Evolutionary conservation across 495 filamentous ascomycete genomes (phyloP).

Genomic region (Penicillium pulvis): DNA sequence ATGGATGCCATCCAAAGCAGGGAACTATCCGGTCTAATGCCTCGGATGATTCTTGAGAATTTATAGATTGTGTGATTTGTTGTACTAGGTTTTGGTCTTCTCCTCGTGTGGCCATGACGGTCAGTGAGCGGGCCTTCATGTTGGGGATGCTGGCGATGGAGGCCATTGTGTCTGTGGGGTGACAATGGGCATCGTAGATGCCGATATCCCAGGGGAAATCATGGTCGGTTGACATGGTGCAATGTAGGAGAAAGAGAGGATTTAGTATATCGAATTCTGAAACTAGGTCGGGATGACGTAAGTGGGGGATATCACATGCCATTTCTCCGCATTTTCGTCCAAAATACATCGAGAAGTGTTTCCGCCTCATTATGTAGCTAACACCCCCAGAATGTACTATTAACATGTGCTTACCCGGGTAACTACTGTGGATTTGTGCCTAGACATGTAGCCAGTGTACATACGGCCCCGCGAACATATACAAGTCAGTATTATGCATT

Average conservation of each 20-base stretch:
- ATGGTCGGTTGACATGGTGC: conserved; percentile 4
- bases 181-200: conserved; percentile 91
- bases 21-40: conserved; percentile 57
- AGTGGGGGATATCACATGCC: conserved; percentile 36
- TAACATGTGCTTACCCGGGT: too few species aligned
- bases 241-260: not conserved
- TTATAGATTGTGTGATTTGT: conserved; percentile 57
- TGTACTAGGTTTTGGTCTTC: conserved; percentile 88
- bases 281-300: conserved; percentile 18
- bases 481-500: not conserved
- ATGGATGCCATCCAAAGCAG: conserved; percentile 97
- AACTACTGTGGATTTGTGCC: too few species aligned
- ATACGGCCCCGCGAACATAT: not conserved
- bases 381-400: too few species aligned
- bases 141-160: conserved; percentile 63
- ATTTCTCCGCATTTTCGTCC: conserved; percentile 26
- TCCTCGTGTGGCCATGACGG: conserved; percentile 84
- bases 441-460: not conserved
- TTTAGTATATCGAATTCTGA: not conserved
- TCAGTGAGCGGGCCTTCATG: conserved; percentile 79
- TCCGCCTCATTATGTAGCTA: too few species aligned
- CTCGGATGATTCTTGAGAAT: conserved; percentile 18
- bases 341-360: not conserved
- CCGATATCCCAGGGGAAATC: conserved; percentile 83
- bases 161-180: conserved; percentile 95